A percentile compares a stretch with the other conserved stretches of the same genome.
phyloP scores from a whole-genome alignment of 768 basidiomycete species.

The Termitomyces sp. region DNA sequence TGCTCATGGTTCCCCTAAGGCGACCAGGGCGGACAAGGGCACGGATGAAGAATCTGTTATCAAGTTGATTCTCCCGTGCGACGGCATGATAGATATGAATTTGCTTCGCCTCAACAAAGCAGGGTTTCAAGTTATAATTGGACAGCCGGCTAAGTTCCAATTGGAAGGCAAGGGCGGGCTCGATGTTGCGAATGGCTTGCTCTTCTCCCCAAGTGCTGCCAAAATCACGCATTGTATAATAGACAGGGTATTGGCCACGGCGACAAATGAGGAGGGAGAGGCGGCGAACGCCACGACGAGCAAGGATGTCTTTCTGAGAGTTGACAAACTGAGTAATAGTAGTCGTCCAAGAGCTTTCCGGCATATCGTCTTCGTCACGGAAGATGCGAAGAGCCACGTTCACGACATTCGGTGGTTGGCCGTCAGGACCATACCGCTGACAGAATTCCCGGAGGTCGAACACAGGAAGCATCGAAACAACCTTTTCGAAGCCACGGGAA shows the following conservation, averaged over 20 bases:
- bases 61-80: constrained; percentile 94
- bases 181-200: constrained; percentile 94
- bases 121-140: constrained; percentile 94
- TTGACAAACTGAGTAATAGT: constrained; percentile 70
- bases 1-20: constrained; percentile 86
- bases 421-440: constrained; percentile 67
- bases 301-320: constrained; percentile 53
- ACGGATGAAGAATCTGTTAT: constrained; percentile 96
- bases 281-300: constrained; percentile 81
- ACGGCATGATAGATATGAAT: constrained; percentile 97
- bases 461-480: constrained; percentile 65
- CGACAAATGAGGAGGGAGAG: constrained; percentile 91
- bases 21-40: constrained; percentile 95
- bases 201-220: constrained; percentile 85
- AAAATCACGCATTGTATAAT: constrained; percentile 82
- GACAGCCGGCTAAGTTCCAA: constrained; percentile 94
- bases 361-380: constrained; percentile 69
- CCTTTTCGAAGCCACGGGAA: constrained; percentile 65
- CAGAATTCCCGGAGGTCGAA: constrained; percentile 69
- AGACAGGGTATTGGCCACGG: constrained; percentile 86
- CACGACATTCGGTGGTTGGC: constrained; percentile 85
- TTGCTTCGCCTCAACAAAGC: constrained; percentile 94
- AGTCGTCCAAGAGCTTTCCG: constrained; percentile 73
- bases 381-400: constrained; percentile 92
- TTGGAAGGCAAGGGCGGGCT: constrained; percentile 97